Percentiles rank a stretch among this genome's conserved stretches.
Evolutionary conservation across 495 filamentous ascomycete genomes (phyloP).

Genomic region (Aspergillus conjunctus): DNA sequence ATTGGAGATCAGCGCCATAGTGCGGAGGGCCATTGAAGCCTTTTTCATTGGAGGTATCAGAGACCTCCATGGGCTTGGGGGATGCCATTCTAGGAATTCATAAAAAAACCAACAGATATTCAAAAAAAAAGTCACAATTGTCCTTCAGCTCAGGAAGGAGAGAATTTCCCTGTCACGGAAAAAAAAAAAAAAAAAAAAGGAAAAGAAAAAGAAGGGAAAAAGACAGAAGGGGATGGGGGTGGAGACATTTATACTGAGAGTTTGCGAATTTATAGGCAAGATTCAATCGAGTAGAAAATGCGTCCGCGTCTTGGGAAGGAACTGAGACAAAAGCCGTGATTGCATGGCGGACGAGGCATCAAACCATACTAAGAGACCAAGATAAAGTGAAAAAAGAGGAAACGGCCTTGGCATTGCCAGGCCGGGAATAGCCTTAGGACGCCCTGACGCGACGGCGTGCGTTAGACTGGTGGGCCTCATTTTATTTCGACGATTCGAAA

Average conservation of each 20-base stretch:
- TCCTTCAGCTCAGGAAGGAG: constrained; percentile 2
- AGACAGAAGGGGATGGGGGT: not conserved
- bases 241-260: not conserved
- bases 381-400: not conserved
- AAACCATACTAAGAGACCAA: not conserved
- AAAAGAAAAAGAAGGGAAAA: not conserved
- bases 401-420: constrained; percentile 5
- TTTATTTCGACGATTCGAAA: not conserved
- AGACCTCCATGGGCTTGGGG: not conserved
- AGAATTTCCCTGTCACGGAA: not conserved
- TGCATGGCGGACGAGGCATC: not conserved
- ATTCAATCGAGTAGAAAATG: not conserved
- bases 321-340: constrained; percentile 1
- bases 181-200: not conserved
- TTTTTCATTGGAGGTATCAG: not conserved
- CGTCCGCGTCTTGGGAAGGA: not conserved
- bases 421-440: not conserved
- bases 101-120: not conserved
- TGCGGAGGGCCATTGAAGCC: not conserved
- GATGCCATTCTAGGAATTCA: not conserved
- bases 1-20: constrained; percentile 4
- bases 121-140: not conserved
- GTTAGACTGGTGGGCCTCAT: not conserved
- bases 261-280: not conserved
- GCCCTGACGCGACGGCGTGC: not conserved